Evolutionary conservation across 1,284 basidiomycete species (phyloP).

Genomic region (Polyporus tsugae): DNA sequence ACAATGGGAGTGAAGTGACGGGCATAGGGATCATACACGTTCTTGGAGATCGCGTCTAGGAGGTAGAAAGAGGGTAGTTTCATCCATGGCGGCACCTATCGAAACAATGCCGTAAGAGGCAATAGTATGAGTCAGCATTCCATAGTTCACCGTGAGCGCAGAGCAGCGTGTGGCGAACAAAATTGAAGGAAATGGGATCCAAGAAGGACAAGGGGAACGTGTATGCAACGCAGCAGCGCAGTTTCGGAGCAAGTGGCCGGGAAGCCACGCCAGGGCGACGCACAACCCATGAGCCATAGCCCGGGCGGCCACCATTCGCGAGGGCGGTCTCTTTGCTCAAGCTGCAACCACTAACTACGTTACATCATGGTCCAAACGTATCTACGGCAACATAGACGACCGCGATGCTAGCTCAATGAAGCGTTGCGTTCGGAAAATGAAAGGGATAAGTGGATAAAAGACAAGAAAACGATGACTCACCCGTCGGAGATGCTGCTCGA

Average conservation of each 20-base stretch:
- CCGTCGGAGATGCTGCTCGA: conserved; percentile 89
- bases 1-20: conserved; percentile 81
- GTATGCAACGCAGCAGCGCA: conserved; percentile 24
- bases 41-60: conserved; percentile 96
- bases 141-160: conserved; percentile 38
- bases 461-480: conserved; percentile 63
- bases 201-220: not conserved
- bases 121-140: conserved; percentile 70
- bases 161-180: conserved; percentile 40
- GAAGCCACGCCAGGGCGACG: conserved; percentile 13
- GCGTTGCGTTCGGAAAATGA: not conserved
- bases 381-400: not conserved
- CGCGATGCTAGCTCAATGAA: not conserved
- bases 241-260: conserved; percentile 25
- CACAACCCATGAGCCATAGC: conserved; percentile 8
- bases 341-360: conserved; percentile 35
- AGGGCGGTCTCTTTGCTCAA: conserved; percentile 39
- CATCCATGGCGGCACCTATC: conserved; percentile 88
- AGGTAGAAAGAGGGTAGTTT: conserved; percentile 96
- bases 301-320: conserved; percentile 14
- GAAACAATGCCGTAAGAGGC: conserved; percentile 43
- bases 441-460: conserved; percentile 16
- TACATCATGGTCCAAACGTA: conserved; percentile 31
- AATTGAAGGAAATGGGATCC: conserved; percentile 10
- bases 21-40: conserved; percentile 91